Percentiles rank a stretch among this genome's conserved stretches.
These are phyloP conservation scores for Hypoxylon cercidicola DNA, from an alignment of 495 filamentous ascomycete genomes.

Conservation along the genomic window DNA sequence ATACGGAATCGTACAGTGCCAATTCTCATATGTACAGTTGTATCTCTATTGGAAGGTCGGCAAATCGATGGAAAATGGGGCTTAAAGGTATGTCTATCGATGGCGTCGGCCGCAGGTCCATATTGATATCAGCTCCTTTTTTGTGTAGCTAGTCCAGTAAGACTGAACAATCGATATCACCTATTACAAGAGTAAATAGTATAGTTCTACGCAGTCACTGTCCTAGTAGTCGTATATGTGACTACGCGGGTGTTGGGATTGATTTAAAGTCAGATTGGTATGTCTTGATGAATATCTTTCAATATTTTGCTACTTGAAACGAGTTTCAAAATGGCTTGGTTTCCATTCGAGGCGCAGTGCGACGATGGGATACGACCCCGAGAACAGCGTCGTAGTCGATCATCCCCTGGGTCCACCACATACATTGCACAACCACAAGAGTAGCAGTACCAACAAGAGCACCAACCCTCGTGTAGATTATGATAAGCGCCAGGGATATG, in stretches of 20 bases:
- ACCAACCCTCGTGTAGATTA: background rate
- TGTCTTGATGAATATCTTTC: no score
- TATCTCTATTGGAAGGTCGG: slow-evolving; percentile 2
- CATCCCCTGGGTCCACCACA: background rate
- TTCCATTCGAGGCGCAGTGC: no score
- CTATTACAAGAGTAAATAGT: no score
- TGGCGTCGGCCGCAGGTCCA: background rate
- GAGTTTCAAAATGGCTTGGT: no score
- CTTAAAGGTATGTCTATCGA: background rate
- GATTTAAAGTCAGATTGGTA: no score
- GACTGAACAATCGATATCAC: no score
- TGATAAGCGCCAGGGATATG: no score
- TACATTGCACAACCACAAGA: background rate
- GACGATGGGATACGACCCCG: background rate
- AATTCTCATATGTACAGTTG: slow-evolving; percentile 4
- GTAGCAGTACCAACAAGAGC: background rate
- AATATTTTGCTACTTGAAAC: no score
- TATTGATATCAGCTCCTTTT: background rate
- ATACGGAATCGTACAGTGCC: background rate
- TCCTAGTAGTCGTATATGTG: no score
- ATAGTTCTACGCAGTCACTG: no score
- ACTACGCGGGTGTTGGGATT: no score
- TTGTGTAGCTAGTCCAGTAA: no score
- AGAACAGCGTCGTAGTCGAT: background rate
- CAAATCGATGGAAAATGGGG: background rate